Conservation (phyloP, 305 asterid genomes). For the Fraxinus sp. region DNA sequence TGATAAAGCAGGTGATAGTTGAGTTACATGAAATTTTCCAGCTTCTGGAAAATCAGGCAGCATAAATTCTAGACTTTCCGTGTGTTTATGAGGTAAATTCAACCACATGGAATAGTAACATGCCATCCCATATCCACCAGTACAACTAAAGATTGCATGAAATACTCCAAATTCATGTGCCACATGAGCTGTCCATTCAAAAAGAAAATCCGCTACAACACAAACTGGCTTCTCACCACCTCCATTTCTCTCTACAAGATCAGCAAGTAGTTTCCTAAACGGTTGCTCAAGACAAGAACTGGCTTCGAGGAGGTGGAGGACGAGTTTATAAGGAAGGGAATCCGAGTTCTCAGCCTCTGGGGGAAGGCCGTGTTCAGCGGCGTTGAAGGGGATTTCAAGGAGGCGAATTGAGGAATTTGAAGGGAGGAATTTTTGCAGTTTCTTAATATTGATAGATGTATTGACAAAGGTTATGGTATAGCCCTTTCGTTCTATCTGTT, state of each 20-base stretch:
- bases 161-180: slow-evolving; percentile 43
- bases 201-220: slow-evolving; percentile 45
- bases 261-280: slow-evolving; percentile 33
- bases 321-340: slow-evolving; percentile 37
- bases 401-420: slow-evolving; percentile 37
- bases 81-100: slow-evolving; percentile 46
- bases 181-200: slow-evolving; percentile 48
- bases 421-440: slow-evolving; percentile 36
- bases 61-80: slow-evolving; percentile 32
- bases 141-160: slow-evolving; percentile 40
- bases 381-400: slow-evolving; percentile 47
- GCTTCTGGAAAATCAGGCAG: slow-evolving; percentile 59
- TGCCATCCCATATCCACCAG: slow-evolving; percentile 53
- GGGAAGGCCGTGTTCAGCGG: slow-evolving; percentile 53
- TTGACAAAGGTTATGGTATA: slow-evolving; percentile 36
- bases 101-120: slow-evolving; percentile 58
- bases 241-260: slow-evolving; percentile 11
- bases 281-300: slow-evolving; percentile 33
- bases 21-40: slow-evolving; percentile 40
- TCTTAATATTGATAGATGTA: slow-evolving; percentile 51
- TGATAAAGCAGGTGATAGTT: slow-evolving; percentile 33
- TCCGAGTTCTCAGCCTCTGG: slow-evolving; percentile 45
- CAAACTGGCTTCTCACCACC: slow-evolving; percentile 38
- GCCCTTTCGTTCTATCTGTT: slow-evolving; percentile 30
- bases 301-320: slow-evolving; percentile 36